Conservation (phyloP, 73 alveolate species). For the Paraurostyla sp. region DNA sequence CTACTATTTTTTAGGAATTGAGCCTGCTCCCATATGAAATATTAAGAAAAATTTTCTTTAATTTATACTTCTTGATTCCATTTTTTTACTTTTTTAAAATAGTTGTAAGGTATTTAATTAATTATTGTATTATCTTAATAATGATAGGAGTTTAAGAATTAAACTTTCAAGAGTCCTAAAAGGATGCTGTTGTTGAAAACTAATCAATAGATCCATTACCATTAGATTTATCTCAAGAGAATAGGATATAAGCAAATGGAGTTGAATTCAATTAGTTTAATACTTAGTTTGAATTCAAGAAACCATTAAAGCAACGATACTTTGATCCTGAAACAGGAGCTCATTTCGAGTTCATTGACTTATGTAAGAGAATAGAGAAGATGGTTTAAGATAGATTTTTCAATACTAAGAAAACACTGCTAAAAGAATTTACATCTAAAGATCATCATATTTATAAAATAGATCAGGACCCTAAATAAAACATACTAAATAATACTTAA, state of each 20-base stretch:
- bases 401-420: not conserved
- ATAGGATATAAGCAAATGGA: no score
- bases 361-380: not conserved
- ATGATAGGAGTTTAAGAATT: no score
- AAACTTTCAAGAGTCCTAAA: no score
- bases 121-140: no score
- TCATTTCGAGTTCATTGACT: not conserved
- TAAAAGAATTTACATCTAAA: not conserved
- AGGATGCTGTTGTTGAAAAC: no score
- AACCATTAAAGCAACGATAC: not conserved
- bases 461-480: not conserved
- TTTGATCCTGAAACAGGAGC: slow-evolving; percentile 43
- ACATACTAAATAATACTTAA: not conserved
- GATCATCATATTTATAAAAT: not conserved
- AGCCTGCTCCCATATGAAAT: not conserved
- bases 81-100: not conserved
- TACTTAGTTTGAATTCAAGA: not conserved
- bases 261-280: no score
- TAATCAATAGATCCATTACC: no score
- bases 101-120: not conserved
- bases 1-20: not conserved
- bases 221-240: no score
- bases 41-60: not conserved
- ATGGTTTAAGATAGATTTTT: not conserved
- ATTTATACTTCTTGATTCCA: no score